These are phyloP conservation scores for Kodamaea fukazawae DNA, from an alignment of 805 yeast species.

Conservation along the genomic window DNA sequence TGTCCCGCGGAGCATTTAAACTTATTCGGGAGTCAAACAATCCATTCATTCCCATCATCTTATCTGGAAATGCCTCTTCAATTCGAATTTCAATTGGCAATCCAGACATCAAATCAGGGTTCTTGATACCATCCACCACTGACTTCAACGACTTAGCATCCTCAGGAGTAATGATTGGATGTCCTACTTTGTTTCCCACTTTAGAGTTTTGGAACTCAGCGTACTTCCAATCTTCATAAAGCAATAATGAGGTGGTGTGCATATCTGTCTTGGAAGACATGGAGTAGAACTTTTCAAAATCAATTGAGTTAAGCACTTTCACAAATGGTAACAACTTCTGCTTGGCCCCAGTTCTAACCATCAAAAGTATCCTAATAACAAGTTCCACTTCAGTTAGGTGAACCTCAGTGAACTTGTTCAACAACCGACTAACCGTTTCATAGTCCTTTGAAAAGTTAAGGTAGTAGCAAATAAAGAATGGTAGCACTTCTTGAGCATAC, in stretches of 20 bases:
- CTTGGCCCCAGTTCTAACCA: conserved; percentile 42
- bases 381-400: conserved; percentile 14
- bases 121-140: conserved; percentile 55
- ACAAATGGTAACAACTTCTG: conserved; percentile 23
- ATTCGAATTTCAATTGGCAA: conserved; percentile 58
- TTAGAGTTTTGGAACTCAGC: not conserved
- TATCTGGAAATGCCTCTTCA: conserved; percentile 42
- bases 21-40: not conserved
- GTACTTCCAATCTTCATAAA: conserved; percentile 43
- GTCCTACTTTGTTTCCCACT: too few relatives aligned
- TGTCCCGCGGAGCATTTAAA: not conserved
- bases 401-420: conserved; percentile 13
- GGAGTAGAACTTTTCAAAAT: conserved; percentile 23
- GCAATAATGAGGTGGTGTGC: conserved; percentile 44
- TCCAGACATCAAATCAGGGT: conserved; percentile 63
- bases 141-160: conserved; percentile 19
- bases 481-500: conserved; percentile 24
- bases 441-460: conserved; percentile 14
- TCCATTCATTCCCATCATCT: not conserved
- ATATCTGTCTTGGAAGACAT: conserved; percentile 32
- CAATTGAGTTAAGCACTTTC: conserved; percentile 27
- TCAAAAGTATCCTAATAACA: conserved; percentile 22
- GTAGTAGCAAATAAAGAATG: conserved; percentile 26
- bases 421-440: conserved; percentile 8
- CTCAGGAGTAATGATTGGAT: not conserved